Conservation (phyloP, 176 grass and related monocot genomes). For the sorghum (Sorghum bicolor) region DNA sequence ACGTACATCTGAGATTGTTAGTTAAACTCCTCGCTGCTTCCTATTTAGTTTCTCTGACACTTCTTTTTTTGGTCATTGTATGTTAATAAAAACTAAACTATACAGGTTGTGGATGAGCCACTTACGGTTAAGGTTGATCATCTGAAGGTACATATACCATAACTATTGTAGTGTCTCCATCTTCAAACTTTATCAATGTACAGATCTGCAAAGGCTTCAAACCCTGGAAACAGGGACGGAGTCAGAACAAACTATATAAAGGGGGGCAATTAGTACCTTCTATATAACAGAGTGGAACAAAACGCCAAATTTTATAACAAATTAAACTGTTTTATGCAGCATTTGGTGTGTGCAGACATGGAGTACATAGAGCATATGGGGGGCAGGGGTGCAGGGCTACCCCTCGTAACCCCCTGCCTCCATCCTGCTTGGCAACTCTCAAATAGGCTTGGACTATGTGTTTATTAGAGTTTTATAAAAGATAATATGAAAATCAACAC, state of each 20-base stretch:
- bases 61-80: not conserved
- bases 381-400: not conserved
- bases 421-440: not conserved
- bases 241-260: not conserved
- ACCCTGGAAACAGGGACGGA: not conserved
- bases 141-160: slow-evolving; percentile 62
- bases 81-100: slow-evolving; percentile 22
- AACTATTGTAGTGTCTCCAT: not conserved
- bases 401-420: not conserved
- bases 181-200: not conserved
- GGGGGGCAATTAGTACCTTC: not conserved
- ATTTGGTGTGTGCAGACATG: not conserved
- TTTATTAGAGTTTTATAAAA: not conserved
- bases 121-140: slow-evolving; percentile 94
- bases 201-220: not conserved
- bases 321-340: not conserved
- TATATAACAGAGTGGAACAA: not conserved
- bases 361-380: not conserved
- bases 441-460: not conserved
- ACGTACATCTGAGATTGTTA: slow-evolving; percentile 76
- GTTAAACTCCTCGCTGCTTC: slow-evolving; percentile 12
- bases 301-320: not conserved
- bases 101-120: slow-evolving; percentile 80
- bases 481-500: not conserved
- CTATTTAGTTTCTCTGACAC: slow-evolving; percentile 15